Evolutionary conservation across 2,329 filamentous ascomycete species (phyloP).

Genomic region (Ceratocystis diversiconidia): DNA sequence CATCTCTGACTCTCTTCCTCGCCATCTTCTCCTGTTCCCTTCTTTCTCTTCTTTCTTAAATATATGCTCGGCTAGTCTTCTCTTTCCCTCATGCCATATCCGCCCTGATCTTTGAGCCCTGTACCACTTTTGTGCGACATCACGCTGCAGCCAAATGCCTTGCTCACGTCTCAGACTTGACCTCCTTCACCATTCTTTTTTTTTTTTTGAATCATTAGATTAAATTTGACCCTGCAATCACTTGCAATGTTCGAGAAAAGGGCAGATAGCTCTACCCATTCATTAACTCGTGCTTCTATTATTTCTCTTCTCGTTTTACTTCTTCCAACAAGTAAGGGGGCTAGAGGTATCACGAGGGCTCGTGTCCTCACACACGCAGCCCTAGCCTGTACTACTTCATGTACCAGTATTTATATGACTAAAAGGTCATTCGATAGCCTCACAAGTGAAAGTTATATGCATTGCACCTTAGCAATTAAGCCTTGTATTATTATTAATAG

Average conservation of each 20-base stretch:
- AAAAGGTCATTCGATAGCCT: no score
- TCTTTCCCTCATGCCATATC: background rate
- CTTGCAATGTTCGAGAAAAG: no score
- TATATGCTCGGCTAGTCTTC: background rate
- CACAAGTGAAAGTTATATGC: no score
- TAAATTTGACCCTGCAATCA: no score
- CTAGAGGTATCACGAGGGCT: no score
- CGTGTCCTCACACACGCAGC: background rate
- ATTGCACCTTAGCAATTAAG: background rate
- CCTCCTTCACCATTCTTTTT: background rate
- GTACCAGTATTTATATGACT: no score
- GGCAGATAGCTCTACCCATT: no score
- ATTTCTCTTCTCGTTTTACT: no score
- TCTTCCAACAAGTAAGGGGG: no score
- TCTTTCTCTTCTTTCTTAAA: background rate
- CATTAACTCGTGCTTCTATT: no score
- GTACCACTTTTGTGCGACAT: background rate
- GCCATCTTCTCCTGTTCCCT: background rate
- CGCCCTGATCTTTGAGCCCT: background rate
- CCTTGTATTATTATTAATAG: background rate
- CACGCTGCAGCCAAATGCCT: background rate
- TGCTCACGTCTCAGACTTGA: background rate
- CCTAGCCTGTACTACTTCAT: background rate
- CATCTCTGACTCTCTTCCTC: no score
- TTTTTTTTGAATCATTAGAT: background rate